Base-by-base conservation (phyloP, 352 stramenopile species). In the Phytopythium cucurbitacearum region DNA sequence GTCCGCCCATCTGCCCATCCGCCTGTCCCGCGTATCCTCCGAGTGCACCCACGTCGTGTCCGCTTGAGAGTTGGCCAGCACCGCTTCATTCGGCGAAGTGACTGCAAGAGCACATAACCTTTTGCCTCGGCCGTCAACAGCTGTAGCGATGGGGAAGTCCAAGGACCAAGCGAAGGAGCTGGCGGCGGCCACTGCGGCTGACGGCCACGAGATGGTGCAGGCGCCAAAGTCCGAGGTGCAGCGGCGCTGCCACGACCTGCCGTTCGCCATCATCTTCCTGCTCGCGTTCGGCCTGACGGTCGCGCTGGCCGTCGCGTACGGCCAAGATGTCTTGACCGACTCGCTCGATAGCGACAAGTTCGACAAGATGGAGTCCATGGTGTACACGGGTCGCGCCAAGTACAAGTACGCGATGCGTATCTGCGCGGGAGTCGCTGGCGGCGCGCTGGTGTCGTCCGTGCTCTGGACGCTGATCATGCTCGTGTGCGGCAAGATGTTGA, bases 361-460 rank as follows among this genome's bases (percentile, higher is more conserved):
- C 55, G 35, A 36, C 7, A 35, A 49, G 42, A 49, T 53, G 7
- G n/a, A 56, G 37, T 45, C 33, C 11, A 15, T 43, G 12, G 46
- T 43, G 7, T 34, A 12, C 5, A 21, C 32, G 1, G n/a, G 35
- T n/a, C 62, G 59, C 10, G 61, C 69, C 64, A 84, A 84, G 60
- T 84, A 78, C 67, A 75, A 76, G 59, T 84, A 80, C 51, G 73
- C 73, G 43, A 43, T 74, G 37, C 67, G 65, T 42, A 80, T 84
- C 64, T 69, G 61, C 49, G 73, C 64, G 12, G 59, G 41, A 36
- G 76, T 83, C 62, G 66, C 67, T n/a, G 73, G 57, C 32, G 69
- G 67, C 39, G 57, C 67, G 3, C 59, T 79, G 4, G 33, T 74
- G 2, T 56, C 60, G n/a, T 80, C 73, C 4, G 34, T 80, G n/a